A percentile compares a stretch with the other conserved stretches of the same genome.
Conservation (phyloP, 768 basidiomycete genomes). For the Nidularia pulvinata region DNA sequence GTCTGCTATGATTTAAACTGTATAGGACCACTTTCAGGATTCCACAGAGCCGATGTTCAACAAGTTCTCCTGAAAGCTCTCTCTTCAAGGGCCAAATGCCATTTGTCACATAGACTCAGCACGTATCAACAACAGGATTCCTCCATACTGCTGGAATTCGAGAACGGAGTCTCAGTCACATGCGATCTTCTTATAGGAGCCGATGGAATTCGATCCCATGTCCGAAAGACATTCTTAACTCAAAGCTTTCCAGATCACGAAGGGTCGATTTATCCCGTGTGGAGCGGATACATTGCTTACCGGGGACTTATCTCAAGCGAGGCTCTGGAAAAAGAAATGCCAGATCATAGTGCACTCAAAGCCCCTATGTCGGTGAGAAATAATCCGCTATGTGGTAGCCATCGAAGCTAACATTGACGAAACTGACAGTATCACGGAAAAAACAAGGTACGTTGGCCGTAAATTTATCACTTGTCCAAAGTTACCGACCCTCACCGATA, state of each 20-base stretch:
- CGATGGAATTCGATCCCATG: neutral
- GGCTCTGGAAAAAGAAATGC: neutral
- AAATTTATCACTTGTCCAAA: neutral
- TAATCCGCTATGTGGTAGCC: neutral
- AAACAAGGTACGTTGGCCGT: neutral
- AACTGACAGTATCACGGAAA: neutral
- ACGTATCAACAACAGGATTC: neutral
- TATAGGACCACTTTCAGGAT: neutral
- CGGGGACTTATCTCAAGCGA: neutral
- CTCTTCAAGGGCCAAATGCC: neutral
- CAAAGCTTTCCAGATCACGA: neutral
- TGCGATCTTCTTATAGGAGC: neutral
- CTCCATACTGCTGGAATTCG: neutral
- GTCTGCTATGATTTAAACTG: neutral
- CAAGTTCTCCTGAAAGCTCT: neutral
- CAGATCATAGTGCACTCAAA: neutral
- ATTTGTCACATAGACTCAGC: neutral
- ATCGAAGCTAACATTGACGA: neutral
- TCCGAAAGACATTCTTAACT: neutral
- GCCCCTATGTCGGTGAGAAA: neutral
- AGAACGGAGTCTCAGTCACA: neutral
- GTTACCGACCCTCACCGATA: neutral
- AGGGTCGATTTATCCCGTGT: slow-evolving; percentile 1
- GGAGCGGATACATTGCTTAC: neutral
- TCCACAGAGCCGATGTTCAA: neutral